Evolutionary conservation across 2,329 filamentous ascomycete genomes (phyloP), one percentile per base, ranked within the genome.

Genomic region (Aspergillus eucalypticola): DNA sequence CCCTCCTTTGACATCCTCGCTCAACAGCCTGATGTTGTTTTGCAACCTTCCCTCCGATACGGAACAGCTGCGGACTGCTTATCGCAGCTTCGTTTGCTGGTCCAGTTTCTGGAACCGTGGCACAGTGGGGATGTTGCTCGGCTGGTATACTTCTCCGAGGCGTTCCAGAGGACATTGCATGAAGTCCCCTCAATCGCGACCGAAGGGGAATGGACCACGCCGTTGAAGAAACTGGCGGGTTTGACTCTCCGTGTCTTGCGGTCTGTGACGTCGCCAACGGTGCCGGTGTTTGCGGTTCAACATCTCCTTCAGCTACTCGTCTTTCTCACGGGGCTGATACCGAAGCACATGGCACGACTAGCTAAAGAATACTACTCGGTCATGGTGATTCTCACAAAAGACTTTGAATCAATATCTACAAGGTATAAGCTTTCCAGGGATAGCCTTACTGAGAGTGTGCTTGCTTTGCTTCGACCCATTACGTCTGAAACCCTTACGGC

Each of bases 81-180:
- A 42, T 74, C 77, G 8, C 82, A 86, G 39, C 73, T 91, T 41
- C 88, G 87, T 81, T 80, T 90, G 27, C 76, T 92, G 27, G 83
- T 89, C 13, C 86, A 90, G 67, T 88, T 89, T 64, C 83, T 90
- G 61, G 82, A 84, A 54, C 73, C 89, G 11, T 81, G 70, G 54
- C 73, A 76, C 44, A 68, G 69, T 25, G 70, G 71, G 52, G 78
- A 80, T 63, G 65, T 75, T 17, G 61, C 71, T 39, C 75, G 79
- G n/a, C 66, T 82, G 51, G 68, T 75, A n/a, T 79, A 78, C 60
- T 81, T 82, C 63, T 76, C 74, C 17, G 69, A 73, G 61, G 75
- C 75, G 13, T 76, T 81, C 38, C 71, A 77, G 58, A 69, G 70
- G 59, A 79, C 76, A 2, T 64, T 78, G 55, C 70, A 72, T 44